Base-by-base conservation (phyloP, 2,329 filamentous ascomycete species). In the Colletotrichum scovillei region DNA sequence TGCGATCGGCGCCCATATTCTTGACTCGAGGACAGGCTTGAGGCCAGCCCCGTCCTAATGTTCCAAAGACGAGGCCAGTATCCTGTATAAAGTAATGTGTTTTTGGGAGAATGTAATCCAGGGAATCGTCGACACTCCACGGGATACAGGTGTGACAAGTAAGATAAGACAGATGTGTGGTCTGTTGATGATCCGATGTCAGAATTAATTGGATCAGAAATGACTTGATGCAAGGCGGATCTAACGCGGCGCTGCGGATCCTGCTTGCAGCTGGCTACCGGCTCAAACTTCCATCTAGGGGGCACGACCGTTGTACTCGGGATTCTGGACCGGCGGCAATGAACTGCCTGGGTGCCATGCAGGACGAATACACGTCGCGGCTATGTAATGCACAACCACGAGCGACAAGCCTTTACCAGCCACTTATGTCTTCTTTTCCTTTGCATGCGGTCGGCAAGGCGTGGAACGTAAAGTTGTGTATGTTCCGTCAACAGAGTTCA, bases 161-260 rank as follows among this genome's bases (percentile, higher is more conserved):
- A n/a, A 62, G 19, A 63, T 7, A 35, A 35, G 66, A 52, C 49
- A 59, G n/a, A 9, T 53, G 19, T n/a, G 42, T 65, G 70, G 67
- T 62, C 60, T 62, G 60, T 65, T 42, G 35, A 65, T 70, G 70
- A 52, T 56, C 26, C 46, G 56, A 70, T 56, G 55, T 38, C 22
- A 52, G 59, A 73, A n/a, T 32, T 28, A 52, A 65, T 70, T 58
- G 67, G 67, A 69, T 19, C 38, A 64, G 52, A 26, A 62, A 65
- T 56, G 67, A 60, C 60, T 65, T 70, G 60, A 73, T 65, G 70
- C 67, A 49, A 56, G 53, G 67, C 70, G 59, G 65, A 53, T 42
- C 53, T n/a, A 46, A 49, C 64, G 32, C 60, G 46, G n/a, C 30
- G 46, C 35, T 55, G 28, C 30, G 49, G 66, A 53, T 64, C 52